Conservation (phyloP, 805 yeast genomes). For the Cyberlindnera mississippiensis region DNA sequence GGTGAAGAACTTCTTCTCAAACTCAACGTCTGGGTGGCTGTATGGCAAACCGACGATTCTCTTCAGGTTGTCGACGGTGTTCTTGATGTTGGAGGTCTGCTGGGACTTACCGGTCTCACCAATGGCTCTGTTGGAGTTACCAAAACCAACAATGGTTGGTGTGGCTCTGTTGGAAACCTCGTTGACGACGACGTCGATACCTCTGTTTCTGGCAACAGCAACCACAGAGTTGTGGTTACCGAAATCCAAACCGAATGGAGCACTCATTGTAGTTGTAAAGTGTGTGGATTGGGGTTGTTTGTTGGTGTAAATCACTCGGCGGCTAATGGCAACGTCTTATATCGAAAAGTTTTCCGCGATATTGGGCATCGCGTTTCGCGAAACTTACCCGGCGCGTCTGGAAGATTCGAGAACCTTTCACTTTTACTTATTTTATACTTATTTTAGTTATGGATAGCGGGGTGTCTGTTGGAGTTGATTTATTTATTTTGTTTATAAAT, state of each 20-base stretch:
- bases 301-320: background rate
- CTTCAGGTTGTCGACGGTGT: conserved; percentile 93
- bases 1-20: conserved; percentile 72
- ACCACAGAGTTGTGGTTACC: conserved; percentile 93
- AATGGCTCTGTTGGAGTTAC: conserved; percentile 79
- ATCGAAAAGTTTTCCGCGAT: conserved; percentile 13
- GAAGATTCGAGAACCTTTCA: conserved; percentile 9
- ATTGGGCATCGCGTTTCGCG: conserved; percentile 2
- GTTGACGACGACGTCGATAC: conserved; percentile 96
- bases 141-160: conserved; percentile 90
- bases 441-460: too few species aligned
- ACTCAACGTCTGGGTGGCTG: conserved; percentile 70
- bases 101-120: conserved; percentile 97
- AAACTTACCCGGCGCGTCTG: conserved; percentile 5
- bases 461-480: too few species aligned
- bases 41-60: conserved; percentile 80
- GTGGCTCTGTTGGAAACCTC: conserved; percentile 98
- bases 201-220: conserved; percentile 97
- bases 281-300: background rate
- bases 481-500: too few species aligned
- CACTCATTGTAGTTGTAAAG: conserved; percentile 56
- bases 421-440: too few species aligned
- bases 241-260: conserved; percentile 96
- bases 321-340: conserved; percentile 1
- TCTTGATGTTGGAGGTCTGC: conserved; percentile 93